Conservation (phyloP, 306 rosid species). For the Cercis canadensis region DNA sequence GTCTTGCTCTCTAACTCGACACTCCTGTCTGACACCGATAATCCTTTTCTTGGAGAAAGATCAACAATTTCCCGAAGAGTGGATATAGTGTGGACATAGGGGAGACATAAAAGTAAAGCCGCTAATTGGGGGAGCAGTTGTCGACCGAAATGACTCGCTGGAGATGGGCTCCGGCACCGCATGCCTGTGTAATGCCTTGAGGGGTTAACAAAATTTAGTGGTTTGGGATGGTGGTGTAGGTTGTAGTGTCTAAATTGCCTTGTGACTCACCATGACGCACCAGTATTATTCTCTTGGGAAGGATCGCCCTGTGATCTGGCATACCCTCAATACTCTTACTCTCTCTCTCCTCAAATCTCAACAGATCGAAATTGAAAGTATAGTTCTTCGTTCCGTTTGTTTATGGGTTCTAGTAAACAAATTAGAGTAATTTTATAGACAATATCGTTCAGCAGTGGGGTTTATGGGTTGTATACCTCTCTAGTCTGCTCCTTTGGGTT, state of each 20-base stretch:
- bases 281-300: conserved; percentile 85
- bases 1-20: conserved; percentile 87
- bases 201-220: conserved; percentile 66
- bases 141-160: conserved; percentile 43
- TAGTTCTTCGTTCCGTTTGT: background rate
- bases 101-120: conserved; percentile 90
- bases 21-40: conserved; percentile 88
- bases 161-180: conserved; percentile 54
- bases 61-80: conserved; percentile 73
- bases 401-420: no score
- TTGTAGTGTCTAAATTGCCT: conserved; percentile 75
- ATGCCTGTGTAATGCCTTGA: conserved; percentile 68
- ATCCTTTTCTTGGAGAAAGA: conserved; percentile 68
- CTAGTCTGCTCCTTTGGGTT: no score
- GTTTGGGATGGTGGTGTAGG: conserved; percentile 83
- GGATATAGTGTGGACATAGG: conserved; percentile 80
- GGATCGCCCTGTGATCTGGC: conserved; percentile 26
- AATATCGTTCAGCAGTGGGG: background rate
- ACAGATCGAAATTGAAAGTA: background rate
- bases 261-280: conserved; percentile 89
- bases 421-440: no score
- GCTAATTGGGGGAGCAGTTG: conserved; percentile 59
- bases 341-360: background rate
- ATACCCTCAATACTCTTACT: background rate
- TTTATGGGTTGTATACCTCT: background rate